Conservation (phyloP, 2,329 filamentous ascomycete genomes). For the Apiospora phragmitis region DNA sequence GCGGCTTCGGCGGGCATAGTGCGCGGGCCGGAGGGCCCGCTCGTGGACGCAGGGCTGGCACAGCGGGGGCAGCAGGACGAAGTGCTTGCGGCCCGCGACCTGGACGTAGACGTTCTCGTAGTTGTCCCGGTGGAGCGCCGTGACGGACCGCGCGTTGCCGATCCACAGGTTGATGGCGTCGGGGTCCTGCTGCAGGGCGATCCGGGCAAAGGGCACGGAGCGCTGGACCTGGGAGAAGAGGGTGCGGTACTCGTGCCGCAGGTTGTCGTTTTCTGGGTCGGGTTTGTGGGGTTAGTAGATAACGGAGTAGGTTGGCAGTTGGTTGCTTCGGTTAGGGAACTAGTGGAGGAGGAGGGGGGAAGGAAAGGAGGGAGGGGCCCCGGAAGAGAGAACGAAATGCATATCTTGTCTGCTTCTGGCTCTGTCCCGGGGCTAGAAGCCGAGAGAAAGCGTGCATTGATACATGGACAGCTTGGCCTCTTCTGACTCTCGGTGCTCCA, state of each 20-base stretch:
- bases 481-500: neutral
- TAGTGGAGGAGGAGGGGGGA: neutral
- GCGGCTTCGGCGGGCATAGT: slow-evolving; percentile 48
- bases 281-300: neutral
- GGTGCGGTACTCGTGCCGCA: slow-evolving; percentile 68
- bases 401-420: too few relatives aligned
- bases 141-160: slow-evolving; percentile 68
- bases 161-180: slow-evolving; percentile 86
- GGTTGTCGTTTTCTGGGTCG: slow-evolving; percentile 80
- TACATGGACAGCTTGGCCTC: neutral
- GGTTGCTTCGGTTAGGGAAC: neutral
- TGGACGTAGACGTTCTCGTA: slow-evolving; percentile 87
- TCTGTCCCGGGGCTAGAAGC: neutral
- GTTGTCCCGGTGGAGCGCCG: slow-evolving; percentile 77
- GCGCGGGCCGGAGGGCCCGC: slow-evolving; percentile 53
- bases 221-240: slow-evolving; percentile 64
- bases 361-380: neutral
- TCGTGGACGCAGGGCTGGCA: slow-evolving; percentile 72
- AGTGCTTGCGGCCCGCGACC: slow-evolving; percentile 71
- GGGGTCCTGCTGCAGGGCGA: slow-evolving; percentile 64
- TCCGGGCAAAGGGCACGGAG: slow-evolving; percentile 70
- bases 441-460: neutral
- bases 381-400: too few relatives aligned
- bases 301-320: slow-evolving; percentile 33
- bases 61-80: slow-evolving; percentile 71